Conservation (phyloP, 1,284 basidiomycete species). For the Apiotrichum porosum region DNA sequence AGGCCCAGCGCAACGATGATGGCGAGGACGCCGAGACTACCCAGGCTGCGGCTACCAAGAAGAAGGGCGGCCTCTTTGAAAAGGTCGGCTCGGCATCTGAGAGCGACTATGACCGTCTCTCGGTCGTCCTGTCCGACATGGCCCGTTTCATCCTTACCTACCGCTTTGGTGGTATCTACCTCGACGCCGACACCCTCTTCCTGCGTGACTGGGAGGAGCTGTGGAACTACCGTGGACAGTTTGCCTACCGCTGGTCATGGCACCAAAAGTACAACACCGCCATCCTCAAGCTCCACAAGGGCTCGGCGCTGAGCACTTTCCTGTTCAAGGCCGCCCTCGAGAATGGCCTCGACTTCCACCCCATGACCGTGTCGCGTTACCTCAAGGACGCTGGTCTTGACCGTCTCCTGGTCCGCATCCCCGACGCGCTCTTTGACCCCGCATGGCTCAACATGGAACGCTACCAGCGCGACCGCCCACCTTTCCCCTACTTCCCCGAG, state of each 20-base stretch:
- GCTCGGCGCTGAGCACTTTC: slow-evolving; percentile 72
- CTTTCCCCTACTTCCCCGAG: slow-evolving; percentile 60
- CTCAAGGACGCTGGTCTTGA: slow-evolving; percentile 71
- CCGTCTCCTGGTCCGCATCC: slow-evolving; percentile 65
- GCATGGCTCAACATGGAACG: slow-evolving; percentile 80
- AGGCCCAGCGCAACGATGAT: slow-evolving; percentile 2
- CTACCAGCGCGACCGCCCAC: slow-evolving; percentile 73
- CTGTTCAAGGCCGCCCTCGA: slow-evolving; percentile 78
- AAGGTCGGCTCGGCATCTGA: slow-evolving; percentile 71
- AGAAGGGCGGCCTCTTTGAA: slow-evolving; percentile 61
- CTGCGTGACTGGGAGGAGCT: slow-evolving; percentile 87
- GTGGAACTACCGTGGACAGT: slow-evolving; percentile 81
- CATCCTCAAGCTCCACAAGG: slow-evolving; percentile 74
- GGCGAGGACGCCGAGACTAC: slow-evolving; percentile 5
- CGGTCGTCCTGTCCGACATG: slow-evolving; percentile 80
- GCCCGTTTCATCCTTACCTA: slow-evolving; percentile 79
- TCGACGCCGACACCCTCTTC: slow-evolving; percentile 81
- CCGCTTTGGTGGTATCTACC: slow-evolving; percentile 77
- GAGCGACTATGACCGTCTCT: slow-evolving; percentile 69
- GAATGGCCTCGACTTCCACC: slow-evolving; percentile 80
- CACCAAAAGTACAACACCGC: slow-evolving; percentile 80
- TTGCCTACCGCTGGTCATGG: slow-evolving; percentile 79
- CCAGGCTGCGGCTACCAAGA: slow-evolving; percentile 20
- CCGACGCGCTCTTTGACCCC: slow-evolving; percentile 79
- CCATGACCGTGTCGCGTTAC: slow-evolving; percentile 75